phyloP scores from a whole-genome alignment of 768 basidiomycete species.

The Dacryopinax primogenitus region DNA sequence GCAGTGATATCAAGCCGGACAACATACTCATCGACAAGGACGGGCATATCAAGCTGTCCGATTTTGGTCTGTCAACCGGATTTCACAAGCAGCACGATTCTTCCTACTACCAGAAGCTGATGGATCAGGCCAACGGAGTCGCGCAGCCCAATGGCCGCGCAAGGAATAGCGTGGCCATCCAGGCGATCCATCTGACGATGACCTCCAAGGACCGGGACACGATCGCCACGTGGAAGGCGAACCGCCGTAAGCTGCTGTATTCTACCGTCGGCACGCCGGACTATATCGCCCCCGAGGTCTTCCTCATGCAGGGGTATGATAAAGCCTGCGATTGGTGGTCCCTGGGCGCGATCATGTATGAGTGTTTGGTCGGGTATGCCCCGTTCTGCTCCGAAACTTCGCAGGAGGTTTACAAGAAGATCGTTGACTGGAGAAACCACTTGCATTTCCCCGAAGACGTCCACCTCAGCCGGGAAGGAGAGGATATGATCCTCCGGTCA shows the following conservation, averaged over 20 bases:
- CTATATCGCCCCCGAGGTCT: slow-evolving; percentile 94
- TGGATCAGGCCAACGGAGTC: slow-evolving; percentile 45
- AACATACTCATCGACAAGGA: slow-evolving; percentile 97
- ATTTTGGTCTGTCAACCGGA: slow-evolving; percentile 97
- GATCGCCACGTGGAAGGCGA: slow-evolving; percentile 98
- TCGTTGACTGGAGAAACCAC: slow-evolving; percentile 83
- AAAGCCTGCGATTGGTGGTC: slow-evolving; percentile 99
- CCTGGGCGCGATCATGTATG: slow-evolving; percentile 95
- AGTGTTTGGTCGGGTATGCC: slow-evolving; percentile 92
- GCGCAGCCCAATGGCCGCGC: slow-evolving; percentile 27
- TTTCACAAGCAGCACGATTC: slow-evolving; percentile 98
- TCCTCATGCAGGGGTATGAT: slow-evolving; percentile 91
- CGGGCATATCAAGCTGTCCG: slow-evolving; percentile 94
- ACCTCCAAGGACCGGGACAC: slow-evolving; percentile 64
- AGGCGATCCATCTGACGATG: slow-evolving; percentile 94
- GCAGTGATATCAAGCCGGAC: slow-evolving; percentile 96
- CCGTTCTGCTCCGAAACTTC: slow-evolving; percentile 95
- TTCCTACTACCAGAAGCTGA: slow-evolving; percentile 78
- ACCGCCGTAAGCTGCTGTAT: slow-evolving; percentile 89
- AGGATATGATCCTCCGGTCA: slow-evolving; percentile 69
- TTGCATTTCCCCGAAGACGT: slow-evolving; percentile 89
- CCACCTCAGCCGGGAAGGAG: slow-evolving; percentile 78
- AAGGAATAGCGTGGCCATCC: slow-evolving; percentile 93
- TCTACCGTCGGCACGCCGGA: slow-evolving; percentile 97
- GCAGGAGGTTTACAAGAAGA: slow-evolving; percentile 96